Base-by-base conservation (phyloP, 2,329 filamentous ascomycete species). In the Daldinia sp. region DNA sequence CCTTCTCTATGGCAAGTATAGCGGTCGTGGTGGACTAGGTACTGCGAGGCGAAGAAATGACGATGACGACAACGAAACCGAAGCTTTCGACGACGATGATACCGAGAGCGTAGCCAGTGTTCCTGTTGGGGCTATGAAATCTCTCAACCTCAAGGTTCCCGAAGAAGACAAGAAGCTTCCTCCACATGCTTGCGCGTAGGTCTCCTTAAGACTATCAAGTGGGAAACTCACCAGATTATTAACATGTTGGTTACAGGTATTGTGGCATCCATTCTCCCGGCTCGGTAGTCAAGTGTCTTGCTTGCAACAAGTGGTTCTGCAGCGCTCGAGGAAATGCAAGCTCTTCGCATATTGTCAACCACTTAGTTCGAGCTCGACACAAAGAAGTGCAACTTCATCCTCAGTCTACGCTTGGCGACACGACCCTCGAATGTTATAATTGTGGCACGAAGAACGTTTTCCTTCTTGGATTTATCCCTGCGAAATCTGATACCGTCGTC, bases 381-480 rank as follows among this genome's bases (percentile, higher is more conserved):
- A 99, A 98, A 85, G 97, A 99, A 83, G 96, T 99, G 60, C 95
- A 98, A 81, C 89, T 99, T 62, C 96, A 99, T 79, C 95, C 96
- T 6, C 90, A 91, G 74, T 98, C 96, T 18, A 91, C 94, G 6
- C 89, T 99, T 10, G 96, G 96, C 71, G 97, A 99, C 79, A 99
- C 96, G 0, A 93, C 97, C 41, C 88, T 99, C 70, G 96, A 99
- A 84, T 99, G 96, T 83, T 99, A 99, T 84, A 98, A 98, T 82
- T 99, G 96, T 81, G 96, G 95, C 53, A 98, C 93, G n/a, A 98
- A 98, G 83, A 99, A 99, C 79, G 95, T 98, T 55, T 99, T 99
- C 75, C 86, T 98, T 39, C 90, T 99, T 30, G 96, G 96, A 6
- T 99, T 99, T 79, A 99, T 99, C 74, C 97, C 96, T 9, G 96